These are phyloP conservation scores for Mycosphaerella arachidis DNA, from an alignment of 2,329 filamentous ascomycete species.

Conservation along the genomic window DNA sequence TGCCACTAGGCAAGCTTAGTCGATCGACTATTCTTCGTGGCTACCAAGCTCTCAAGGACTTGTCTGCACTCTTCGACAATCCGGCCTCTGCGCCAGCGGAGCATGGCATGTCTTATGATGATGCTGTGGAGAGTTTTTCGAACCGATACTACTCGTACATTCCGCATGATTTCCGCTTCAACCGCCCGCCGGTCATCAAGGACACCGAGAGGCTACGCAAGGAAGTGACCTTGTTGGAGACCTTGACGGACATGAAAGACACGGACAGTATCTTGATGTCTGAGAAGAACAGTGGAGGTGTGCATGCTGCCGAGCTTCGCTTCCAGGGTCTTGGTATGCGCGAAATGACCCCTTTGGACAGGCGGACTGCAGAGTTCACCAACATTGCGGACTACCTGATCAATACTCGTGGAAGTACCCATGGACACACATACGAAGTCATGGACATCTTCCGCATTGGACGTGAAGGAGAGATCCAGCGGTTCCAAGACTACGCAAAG, in stretches of 20 bases:
- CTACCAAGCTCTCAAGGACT: conserved; percentile 71
- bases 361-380: conserved; percentile 56
- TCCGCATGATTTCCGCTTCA: conserved; percentile 74
- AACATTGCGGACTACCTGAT: conserved; percentile 64
- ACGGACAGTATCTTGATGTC: conserved; percentile 71
- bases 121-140: conserved; percentile 60
- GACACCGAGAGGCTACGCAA: conserved; percentile 57
- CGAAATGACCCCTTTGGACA: conserved; percentile 69
- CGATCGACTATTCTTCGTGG: conserved; percentile 70
- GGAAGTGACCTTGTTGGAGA: conserved; percentile 76
- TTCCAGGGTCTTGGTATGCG: conserved; percentile 66
- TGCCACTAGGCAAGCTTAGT: conserved; percentile 80
- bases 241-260: conserved; percentile 79
- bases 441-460: conserved; percentile 79
- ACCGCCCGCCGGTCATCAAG: conserved; percentile 64
- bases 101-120: conserved; percentile 15
- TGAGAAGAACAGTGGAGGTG: conserved; percentile 40
- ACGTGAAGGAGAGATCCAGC: conserved; percentile 64
- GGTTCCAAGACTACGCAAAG: conserved; percentile 58
- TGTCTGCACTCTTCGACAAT: conserved; percentile 63
- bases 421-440: conserved; percentile 57
- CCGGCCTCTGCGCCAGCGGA: conserved; percentile 45
- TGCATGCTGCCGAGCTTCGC: conserved; percentile 63
- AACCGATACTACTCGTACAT: conserved; percentile 79
- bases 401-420: conserved; percentile 63